Conservation (phyloP, 106 monocot genomes). For the Acorus gramineus region DNA sequence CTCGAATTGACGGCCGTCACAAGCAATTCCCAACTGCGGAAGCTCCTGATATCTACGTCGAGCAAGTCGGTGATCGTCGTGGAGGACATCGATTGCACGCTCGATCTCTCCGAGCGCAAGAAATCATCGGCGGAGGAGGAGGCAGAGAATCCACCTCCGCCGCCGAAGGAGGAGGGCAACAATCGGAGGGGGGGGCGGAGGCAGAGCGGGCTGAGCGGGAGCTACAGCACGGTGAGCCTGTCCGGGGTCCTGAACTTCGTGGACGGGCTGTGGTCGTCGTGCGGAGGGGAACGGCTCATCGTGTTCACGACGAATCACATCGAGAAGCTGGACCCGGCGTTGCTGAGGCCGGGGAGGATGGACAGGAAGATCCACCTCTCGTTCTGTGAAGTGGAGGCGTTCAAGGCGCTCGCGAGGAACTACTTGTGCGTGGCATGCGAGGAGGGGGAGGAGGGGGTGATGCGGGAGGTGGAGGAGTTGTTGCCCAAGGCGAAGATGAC, state of each 20-base stretch:
- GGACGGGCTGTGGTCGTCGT: conserved; percentile 46
- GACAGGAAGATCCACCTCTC: conserved; percentile 52
- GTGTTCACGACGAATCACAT: conserved; percentile 37
- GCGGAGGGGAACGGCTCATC: conserved; percentile 37
- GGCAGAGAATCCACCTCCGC: too few species aligned
- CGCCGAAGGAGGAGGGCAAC: too few species aligned
- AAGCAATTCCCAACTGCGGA: conserved; percentile 37
- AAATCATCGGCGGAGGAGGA: background rate
- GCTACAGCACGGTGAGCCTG: conserved; percentile 15
- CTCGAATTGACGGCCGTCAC: conserved; percentile 46
- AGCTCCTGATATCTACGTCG: conserved; percentile 33
- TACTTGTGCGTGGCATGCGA: conserved; percentile 33
- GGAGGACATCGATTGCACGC: conserved; percentile 52
- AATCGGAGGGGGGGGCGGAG: background rate
- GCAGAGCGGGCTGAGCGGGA: background rate
- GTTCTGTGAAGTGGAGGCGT: conserved; percentile 42
- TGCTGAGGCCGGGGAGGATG: conserved; percentile 46
- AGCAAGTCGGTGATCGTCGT: conserved; percentile 49
- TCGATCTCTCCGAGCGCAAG: conserved; percentile 40
- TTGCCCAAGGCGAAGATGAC: conserved; percentile 37
- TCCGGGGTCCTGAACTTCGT: conserved; percentile 36
- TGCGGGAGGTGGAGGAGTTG: conserved; percentile 39
- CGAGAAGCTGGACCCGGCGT: conserved; percentile 30
- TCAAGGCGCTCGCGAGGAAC: conserved; percentile 46
- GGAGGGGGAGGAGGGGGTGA: conserved; percentile 13